Conservation (phyloP, 2,329 filamentous ascomycete species). For the Thelonectria rubi region DNA sequence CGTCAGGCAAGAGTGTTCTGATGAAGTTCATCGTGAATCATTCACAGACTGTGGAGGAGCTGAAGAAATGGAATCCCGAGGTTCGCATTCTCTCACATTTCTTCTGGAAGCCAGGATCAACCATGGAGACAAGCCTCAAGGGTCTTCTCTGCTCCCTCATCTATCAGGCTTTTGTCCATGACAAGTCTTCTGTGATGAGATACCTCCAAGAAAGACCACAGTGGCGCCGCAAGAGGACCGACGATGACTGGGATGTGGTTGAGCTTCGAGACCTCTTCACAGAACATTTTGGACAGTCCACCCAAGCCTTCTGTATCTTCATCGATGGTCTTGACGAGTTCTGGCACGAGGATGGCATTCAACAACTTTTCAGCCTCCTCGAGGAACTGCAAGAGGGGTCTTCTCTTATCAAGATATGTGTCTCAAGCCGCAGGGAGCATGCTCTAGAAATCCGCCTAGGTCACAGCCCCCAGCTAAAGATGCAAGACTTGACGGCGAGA, state of each 20-base stretch:
- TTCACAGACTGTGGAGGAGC: constrained; percentile 14
- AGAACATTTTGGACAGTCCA: neutral
- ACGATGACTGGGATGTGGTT: constrained; percentile 23
- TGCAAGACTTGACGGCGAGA: constrained; percentile 8
- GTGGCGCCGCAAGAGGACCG: neutral
- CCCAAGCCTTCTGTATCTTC: constrained; percentile 25
- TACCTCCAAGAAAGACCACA: neutral
- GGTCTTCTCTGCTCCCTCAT: constrained; percentile 28
- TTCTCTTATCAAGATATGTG: constrained; percentile 12
- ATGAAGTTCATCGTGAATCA: constrained; percentile 42
- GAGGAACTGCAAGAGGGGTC: neutral
- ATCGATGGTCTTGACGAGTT: constrained; percentile 34
- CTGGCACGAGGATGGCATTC: neutral
- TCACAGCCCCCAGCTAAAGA: neutral
- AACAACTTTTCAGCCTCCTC: neutral
- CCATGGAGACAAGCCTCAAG: constrained; percentile 37
- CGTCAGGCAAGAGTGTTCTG: constrained; percentile 44
- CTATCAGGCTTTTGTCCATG: neutral
- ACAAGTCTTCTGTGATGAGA: neutral
- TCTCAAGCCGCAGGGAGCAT: constrained; percentile 15
- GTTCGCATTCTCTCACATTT: constrained; percentile 37
- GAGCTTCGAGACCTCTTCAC: constrained; percentile 18
- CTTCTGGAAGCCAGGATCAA: constrained; percentile 44
- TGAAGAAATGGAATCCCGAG: constrained; percentile 34
- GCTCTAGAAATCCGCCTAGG: neutral